A percentile compares a stretch with the other conserved stretches of the same genome.
phyloP scores from a whole-genome alignment of 176 grass and related monocot species.

The Panicum miliaceum region DNA sequence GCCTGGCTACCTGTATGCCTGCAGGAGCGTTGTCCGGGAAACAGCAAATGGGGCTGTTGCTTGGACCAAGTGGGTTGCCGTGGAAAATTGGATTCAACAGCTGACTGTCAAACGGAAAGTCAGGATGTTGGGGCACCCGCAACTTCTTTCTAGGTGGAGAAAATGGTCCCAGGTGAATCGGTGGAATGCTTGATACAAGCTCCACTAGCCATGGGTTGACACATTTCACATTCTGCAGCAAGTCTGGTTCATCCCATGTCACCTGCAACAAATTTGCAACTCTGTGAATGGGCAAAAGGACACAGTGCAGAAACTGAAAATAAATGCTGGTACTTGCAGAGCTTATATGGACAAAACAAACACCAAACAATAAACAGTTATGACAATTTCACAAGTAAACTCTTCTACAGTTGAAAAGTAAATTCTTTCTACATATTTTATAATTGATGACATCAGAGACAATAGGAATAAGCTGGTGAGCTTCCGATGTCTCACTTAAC shows the following conservation, averaged over 20 bases:
- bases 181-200: conserved; percentile 69
- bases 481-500: not conserved
- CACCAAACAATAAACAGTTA: conserved; percentile 18
- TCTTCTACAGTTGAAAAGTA: not conserved
- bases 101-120: conserved; percentile 68
- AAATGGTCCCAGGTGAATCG: conserved; percentile 70
- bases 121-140: conserved; percentile 56
- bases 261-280: conserved; percentile 55
- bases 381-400: not conserved
- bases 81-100: conserved; percentile 64
- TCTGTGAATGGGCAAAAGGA: conserved; percentile 7
- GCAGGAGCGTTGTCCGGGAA: conserved; percentile 76
- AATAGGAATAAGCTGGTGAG: not conserved
- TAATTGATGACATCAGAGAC: not conserved
- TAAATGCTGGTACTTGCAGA: not conserved
- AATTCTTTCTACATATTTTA: conserved; percentile 21
- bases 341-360: not conserved
- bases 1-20: conserved; percentile 99
- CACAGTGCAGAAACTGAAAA: not conserved
- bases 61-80: conserved; percentile 69
- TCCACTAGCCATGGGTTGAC: conserved; percentile 83
- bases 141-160: conserved; percentile 76
- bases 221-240: conserved; percentile 79
- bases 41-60: conserved; percentile 63
- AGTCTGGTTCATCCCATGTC: conserved; percentile 85